phyloP scores from a whole-genome alignment of 257 asterid genomes.

The Scutellaria minor region DNA sequence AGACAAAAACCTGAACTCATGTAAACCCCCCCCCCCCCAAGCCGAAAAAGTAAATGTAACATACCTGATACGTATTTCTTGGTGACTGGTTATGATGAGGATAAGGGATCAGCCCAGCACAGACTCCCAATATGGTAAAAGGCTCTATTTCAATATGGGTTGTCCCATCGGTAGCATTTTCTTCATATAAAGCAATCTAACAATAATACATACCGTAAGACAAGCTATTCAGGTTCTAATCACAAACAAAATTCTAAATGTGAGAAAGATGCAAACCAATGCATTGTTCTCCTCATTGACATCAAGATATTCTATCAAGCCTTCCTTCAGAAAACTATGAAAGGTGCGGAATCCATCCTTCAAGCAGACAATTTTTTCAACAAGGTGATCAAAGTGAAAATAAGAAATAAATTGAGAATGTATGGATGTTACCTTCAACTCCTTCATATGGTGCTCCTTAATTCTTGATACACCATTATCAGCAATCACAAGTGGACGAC shows the following conservation, averaged over 20 bases:
- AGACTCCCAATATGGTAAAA: conserved; percentile 84
- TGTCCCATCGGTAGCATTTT: conserved; percentile 72
- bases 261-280: conserved; percentile 57
- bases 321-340: conserved; percentile 79
- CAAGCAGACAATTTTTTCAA: conserved; percentile 39
- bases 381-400: conserved; percentile 31
- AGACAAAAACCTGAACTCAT: conserved; percentile 8
- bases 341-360: conserved; percentile 94
- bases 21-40: neutral
- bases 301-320: conserved; percentile 94
- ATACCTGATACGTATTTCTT: conserved; percentile 95
- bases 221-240: conserved; percentile 11
- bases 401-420: conserved; percentile 13
- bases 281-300: conserved; percentile 98
- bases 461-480: conserved; percentile 92
- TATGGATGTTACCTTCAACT: conserved; percentile 68
- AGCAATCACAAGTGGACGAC: conserved; percentile 97
- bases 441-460: conserved; percentile 94
- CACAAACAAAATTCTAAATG: conserved; percentile 13
- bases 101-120: conserved; percentile 96
- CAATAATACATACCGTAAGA: conserved; percentile 38
- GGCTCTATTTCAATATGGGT: conserved; percentile 99
- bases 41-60: neutral
- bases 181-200: conserved; percentile 91
- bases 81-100: conserved; percentile 99